These are phyloP conservation scores for Penicillium sumatraense DNA, from an alignment of 2,329 filamentous ascomycete genomes.

Conservation along the genomic window DNA sequence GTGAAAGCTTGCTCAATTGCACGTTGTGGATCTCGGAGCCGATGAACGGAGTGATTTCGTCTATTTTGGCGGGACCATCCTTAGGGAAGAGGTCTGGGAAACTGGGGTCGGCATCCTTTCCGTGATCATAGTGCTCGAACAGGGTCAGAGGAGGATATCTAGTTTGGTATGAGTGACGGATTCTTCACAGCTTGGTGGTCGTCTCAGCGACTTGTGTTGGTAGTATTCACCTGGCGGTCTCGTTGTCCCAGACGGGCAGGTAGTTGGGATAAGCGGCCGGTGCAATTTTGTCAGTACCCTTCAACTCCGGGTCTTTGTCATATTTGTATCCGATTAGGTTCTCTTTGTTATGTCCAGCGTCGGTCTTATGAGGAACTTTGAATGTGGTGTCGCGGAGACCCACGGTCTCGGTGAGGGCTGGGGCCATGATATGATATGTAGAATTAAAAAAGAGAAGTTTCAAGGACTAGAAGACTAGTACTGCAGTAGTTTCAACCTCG, in stretches of 20 bases:
- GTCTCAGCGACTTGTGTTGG: not conserved
- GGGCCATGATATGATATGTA: slow-evolving; percentile 36
- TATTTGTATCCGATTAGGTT: slow-evolving; percentile 40
- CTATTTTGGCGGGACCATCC: slow-evolving; percentile 47
- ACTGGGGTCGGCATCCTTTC: slow-evolving; percentile 71
- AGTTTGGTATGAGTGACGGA: not conserved
- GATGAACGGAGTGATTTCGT: slow-evolving; percentile 72
- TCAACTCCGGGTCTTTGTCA: slow-evolving; percentile 56
- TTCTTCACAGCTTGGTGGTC: not conserved
- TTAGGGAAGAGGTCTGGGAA: slow-evolving; percentile 70
- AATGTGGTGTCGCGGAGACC: slow-evolving; percentile 32
- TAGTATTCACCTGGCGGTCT: slow-evolving; percentile 44
- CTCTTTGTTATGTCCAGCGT: slow-evolving; percentile 43
- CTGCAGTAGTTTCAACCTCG: not conserved
- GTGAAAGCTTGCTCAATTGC: slow-evolving; percentile 70
- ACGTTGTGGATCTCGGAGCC: slow-evolving; percentile 73
- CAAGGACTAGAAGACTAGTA: not conserved
- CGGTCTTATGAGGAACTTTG: slow-evolving; percentile 30
- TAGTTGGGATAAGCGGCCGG: slow-evolving; percentile 72
- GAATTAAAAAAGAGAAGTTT: not conserved
- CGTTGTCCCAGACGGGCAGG: slow-evolving; percentile 71
- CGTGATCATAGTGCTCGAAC: slow-evolving; percentile 76
- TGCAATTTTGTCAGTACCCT: slow-evolving; percentile 58
- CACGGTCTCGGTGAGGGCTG: slow-evolving; percentile 37
- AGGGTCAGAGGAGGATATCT: slow-evolving; percentile 66